Evolutionary conservation across 2,329 filamentous ascomycete genomes (phyloP), one percentile per base, ranked within the genome.

Genomic region (Verticillium dahliae): DNA sequence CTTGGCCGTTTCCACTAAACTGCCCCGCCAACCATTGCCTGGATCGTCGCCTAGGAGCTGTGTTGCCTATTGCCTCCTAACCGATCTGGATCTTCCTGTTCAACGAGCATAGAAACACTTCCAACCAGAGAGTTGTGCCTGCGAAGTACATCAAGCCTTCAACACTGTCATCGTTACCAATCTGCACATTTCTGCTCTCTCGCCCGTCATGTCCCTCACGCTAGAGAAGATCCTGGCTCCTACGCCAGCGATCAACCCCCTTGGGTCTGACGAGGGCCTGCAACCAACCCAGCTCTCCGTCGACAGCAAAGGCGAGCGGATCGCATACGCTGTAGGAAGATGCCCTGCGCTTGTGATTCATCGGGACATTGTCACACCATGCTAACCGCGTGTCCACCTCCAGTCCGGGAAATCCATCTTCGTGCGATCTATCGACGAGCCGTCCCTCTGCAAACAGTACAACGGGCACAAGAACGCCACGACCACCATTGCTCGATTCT

Each of bases 361-460:
- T 22, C 18, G 27, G 27, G n/a, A 52, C 9, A 52, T 3, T 11
- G 9, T 52, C n/a, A 5, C 37, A 22, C 22, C 35, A 35, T 4
- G 37, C 11, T 27, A 38, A 59, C 61, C 60, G 60, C 41, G 33
- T 57, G 7, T 33, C 18, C 39, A 14, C 4, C 14, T 58, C 13
- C 68, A 96, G 92, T 94, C 92, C 60, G 93, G 92, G 72, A 98
- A 98, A 81, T 98, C 94, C 65, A 89, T 99, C 77, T 98, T 97
- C 78, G 83, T 99, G 57, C 92, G 95, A 69, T 93, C 89, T 65
- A 97, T 99, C 79, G 94, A 99, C 78, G 81, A 95, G 73, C 94
- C 94, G 59, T 84, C 91, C 67, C 77, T 89, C 65, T 88, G 88
- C 75, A 92, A 90, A 72, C 93, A 99, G 76, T 99, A 98, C 78